These are phyloP conservation scores for Phytophthora fragariaefolia DNA, from an alignment of 352 stramenopile species.

Conservation along the genomic window DNA sequence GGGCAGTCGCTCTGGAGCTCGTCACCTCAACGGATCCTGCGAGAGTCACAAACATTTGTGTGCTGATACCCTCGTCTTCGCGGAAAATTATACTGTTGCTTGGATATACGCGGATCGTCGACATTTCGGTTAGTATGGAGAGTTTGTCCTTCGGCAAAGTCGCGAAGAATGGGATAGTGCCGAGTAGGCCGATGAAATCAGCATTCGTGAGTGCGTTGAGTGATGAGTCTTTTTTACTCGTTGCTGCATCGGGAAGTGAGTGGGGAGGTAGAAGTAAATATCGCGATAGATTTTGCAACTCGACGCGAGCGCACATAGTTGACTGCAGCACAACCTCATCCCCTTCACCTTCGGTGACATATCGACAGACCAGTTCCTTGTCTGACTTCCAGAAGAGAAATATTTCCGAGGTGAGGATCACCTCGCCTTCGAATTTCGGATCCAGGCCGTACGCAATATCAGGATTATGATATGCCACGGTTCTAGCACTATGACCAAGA, in stretches of 20 bases:
- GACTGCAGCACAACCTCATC: conserved; percentile 77
- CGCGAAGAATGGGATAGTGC: conserved; percentile 77
- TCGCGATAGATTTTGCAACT: conserved; percentile 50
- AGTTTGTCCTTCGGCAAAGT: conserved; percentile 69
- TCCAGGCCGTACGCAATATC: conserved; percentile 29
- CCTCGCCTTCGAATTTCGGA: conserved; percentile 31
- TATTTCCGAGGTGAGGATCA: conserved; percentile 50
- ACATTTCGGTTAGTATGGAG: conserved; percentile 68
- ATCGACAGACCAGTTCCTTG: conserved; percentile 68
- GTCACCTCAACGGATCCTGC: conserved; percentile 69
- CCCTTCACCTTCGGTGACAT: conserved; percentile 56
- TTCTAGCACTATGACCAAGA: conserved; percentile 6
- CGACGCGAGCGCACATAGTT: conserved; percentile 51
- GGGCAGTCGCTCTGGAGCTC: conserved; percentile 49
- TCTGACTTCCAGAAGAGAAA: conserved; percentile 73
- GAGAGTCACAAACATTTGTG: conserved; percentile 83
- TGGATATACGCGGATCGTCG: conserved; percentile 78
- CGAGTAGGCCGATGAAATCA: conserved; percentile 66
- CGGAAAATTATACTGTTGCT: conserved; percentile 72
- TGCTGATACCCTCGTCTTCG: conserved; percentile 80
- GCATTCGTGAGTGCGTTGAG: conserved; percentile 75
- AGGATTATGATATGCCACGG: conserved; percentile 5
- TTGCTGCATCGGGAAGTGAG: not conserved
- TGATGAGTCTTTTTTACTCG: conserved; percentile 32
- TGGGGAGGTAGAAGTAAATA: conserved; percentile 41